These are phyloP conservation scores for Dioszegia aurantiaca DNA, from an alignment of 768 basidiomycete species.

Conservation along the genomic window DNA sequence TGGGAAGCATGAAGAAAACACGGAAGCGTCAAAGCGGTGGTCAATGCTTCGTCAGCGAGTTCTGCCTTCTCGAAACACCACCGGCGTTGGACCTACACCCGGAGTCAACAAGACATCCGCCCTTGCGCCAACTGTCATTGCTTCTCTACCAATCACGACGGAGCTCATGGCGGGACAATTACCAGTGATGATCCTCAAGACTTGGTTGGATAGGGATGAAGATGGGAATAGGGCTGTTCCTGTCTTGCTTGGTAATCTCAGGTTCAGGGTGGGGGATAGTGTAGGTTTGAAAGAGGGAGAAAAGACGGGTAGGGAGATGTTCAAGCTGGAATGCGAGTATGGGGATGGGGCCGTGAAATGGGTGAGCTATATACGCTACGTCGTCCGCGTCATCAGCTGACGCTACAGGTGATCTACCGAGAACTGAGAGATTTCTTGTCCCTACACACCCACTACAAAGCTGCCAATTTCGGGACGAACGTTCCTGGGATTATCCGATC, in stretches of 20 bases:
- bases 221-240: constrained; percentile 51
- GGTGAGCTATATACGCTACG: no score
- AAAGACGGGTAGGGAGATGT: constrained; percentile 51
- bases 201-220: constrained; percentile 52
- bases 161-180: constrained; percentile 51
- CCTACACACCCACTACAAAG: constrained; percentile 80
- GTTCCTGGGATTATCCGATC: constrained; percentile 61
- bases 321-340: constrained; percentile 71
- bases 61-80: constrained; percentile 24
- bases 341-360: constrained; percentile 86
- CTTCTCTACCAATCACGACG: constrained; percentile 47
- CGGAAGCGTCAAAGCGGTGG: constrained; percentile 44
- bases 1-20: not conserved
- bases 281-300: constrained; percentile 43
- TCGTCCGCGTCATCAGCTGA: no score
- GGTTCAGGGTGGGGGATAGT: constrained; percentile 52
- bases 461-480: constrained; percentile 62
- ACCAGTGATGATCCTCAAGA: constrained; percentile 52
- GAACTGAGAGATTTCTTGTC: constrained; percentile 87
- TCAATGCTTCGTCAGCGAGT: constrained; percentile 37
- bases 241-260: constrained; percentile 48
- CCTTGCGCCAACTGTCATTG: constrained; percentile 36
- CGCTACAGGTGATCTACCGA: constrained; percentile 56
- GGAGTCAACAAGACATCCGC: constrained; percentile 33
- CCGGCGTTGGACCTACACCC: constrained; percentile 21